Percentiles rank a stretch among this genome's conserved stretches.
Conservation (phyloP, 495 filamentous ascomycete genomes). For the Haplographium delicatum region DNA sequence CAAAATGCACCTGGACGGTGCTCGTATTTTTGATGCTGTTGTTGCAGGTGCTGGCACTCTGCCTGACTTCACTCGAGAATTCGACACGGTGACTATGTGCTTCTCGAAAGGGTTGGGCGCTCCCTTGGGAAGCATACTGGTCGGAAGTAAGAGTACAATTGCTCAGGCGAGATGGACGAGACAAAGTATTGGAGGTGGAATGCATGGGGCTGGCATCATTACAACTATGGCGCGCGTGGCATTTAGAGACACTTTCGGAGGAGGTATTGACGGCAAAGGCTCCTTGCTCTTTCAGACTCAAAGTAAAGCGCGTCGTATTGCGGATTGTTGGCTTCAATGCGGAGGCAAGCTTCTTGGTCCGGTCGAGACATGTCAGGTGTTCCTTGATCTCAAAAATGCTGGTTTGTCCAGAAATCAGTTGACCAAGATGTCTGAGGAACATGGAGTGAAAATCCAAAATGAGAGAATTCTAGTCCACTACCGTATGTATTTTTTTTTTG, state of each 20-base stretch:
- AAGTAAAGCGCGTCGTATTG: too few species aligned
- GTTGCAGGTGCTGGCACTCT: constrained; percentile 53
- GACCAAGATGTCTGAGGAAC: too few species aligned
- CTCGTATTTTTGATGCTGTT: constrained; percentile 73
- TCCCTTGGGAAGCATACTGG: constrained; percentile 73
- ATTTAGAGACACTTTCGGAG: constrained; percentile 61
- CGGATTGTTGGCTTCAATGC: too few species aligned
- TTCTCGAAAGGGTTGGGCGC: constrained; percentile 88
- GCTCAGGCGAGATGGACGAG: constrained; percentile 68
- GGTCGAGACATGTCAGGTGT: too few species aligned
- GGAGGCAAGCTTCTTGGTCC: too few species aligned
- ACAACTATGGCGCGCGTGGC: constrained; percentile 52
- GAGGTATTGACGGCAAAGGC: background rate
- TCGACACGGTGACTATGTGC: constrained; percentile 79
- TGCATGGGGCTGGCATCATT: constrained; percentile 61
- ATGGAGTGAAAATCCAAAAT: too few species aligned
- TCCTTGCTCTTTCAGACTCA: too few species aligned
- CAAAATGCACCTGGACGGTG: constrained; percentile 77
- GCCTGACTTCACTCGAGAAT: constrained; percentile 57
- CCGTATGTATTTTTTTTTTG: too few species aligned
- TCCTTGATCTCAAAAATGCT: too few species aligned
- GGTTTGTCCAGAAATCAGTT: too few species aligned
- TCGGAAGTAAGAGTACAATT: constrained; percentile 59
- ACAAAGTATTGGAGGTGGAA: constrained; percentile 77
- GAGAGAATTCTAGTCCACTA: too few species aligned